phyloP scores from a whole-genome alignment of 345 rosid genomes.

The Arabidopsis arenosa region DNA sequence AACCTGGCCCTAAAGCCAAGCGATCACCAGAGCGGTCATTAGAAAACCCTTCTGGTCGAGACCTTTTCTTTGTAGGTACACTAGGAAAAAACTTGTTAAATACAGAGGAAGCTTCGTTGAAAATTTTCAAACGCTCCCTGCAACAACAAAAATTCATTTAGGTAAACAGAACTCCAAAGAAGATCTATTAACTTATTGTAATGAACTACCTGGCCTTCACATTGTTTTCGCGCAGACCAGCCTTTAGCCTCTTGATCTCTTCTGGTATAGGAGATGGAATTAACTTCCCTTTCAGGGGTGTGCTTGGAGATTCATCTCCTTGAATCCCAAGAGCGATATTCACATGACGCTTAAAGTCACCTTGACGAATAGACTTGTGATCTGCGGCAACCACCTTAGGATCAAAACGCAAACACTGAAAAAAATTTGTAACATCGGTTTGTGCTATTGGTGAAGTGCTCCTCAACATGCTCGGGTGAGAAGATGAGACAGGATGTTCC shows the following conservation, averaged over 20 bases:
- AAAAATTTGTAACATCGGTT: constrained; percentile 72
- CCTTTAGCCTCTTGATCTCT: constrained; percentile 75
- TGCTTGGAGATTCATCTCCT: constrained; percentile 72
- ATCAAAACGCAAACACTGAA: constrained; percentile 76
- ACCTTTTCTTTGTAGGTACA: constrained; percentile 83
- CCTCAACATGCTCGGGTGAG: constrained; percentile 72
- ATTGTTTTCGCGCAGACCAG: constrained; percentile 66
- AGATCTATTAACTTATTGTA: constrained; percentile 36
- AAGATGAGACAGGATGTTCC: constrained; percentile 71
- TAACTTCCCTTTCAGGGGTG: constrained; percentile 65
- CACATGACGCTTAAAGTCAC: constrained; percentile 70
- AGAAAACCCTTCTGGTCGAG: constrained; percentile 72
- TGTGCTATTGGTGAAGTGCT: constrained; percentile 66
- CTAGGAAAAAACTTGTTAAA: constrained; percentile 79
- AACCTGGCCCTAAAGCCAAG: constrained; percentile 57
- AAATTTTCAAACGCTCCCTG: constrained; percentile 84
- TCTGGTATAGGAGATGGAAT: constrained; percentile 62
- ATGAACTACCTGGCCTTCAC: constrained; percentile 83
- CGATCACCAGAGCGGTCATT: constrained; percentile 76
- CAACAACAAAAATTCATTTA: constrained; percentile 45
- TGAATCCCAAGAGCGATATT: constrained; percentile 78
- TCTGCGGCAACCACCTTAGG: constrained; percentile 77
- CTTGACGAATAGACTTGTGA: constrained; percentile 76
- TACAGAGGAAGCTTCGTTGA: constrained; percentile 80
- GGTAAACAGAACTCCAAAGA: constrained; percentile 37